Evolutionary conservation across 306 rosid species (phyloP).

Genomic region (Prunus mongolica): DNA sequence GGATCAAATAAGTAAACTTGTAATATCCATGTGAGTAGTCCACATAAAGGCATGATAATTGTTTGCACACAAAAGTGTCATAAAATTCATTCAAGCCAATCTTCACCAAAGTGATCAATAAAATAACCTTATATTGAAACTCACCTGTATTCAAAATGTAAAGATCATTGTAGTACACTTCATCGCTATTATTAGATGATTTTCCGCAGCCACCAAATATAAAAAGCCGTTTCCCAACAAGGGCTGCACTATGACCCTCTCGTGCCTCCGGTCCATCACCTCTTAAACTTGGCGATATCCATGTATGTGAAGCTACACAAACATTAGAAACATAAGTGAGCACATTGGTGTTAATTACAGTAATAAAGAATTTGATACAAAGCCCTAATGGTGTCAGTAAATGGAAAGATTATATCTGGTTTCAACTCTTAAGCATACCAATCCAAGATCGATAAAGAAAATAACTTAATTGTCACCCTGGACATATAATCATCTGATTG

Average conservation of each 20-base stretch:
- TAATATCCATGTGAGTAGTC: background rate
- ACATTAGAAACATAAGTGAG: slow-evolving; percentile 19
- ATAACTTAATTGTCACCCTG: background rate
- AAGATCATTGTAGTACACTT: slow-evolving; percentile 83
- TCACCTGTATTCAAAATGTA: slow-evolving; percentile 91
- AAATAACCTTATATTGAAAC: slow-evolving; percentile 5
- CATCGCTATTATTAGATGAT: slow-evolving; percentile 54
- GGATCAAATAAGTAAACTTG: background rate
- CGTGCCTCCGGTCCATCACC: slow-evolving; percentile 96
- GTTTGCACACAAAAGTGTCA: background rate
- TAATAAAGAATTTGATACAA: background rate
- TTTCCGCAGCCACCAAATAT: slow-evolving; percentile 98
- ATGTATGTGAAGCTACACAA: slow-evolving; percentile 62
- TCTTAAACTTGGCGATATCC: slow-evolving; percentile 74
- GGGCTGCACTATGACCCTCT: slow-evolving; percentile 93
- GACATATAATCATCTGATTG: background rate
- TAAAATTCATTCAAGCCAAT: slow-evolving; percentile 6
- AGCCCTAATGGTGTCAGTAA: background rate
- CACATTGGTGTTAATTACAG: background rate
- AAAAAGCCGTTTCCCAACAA: slow-evolving; percentile 75
- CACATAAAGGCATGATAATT: background rate
- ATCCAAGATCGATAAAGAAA: slow-evolving; percentile 8
- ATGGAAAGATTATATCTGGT: background rate
- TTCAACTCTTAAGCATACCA: slow-evolving; percentile 1
- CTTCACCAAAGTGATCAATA: background rate